These are phyloP conservation scores for Mesotaenium endlicherianum DNA, from an alignment of 139 green algal species.

Conservation along the genomic window DNA sequence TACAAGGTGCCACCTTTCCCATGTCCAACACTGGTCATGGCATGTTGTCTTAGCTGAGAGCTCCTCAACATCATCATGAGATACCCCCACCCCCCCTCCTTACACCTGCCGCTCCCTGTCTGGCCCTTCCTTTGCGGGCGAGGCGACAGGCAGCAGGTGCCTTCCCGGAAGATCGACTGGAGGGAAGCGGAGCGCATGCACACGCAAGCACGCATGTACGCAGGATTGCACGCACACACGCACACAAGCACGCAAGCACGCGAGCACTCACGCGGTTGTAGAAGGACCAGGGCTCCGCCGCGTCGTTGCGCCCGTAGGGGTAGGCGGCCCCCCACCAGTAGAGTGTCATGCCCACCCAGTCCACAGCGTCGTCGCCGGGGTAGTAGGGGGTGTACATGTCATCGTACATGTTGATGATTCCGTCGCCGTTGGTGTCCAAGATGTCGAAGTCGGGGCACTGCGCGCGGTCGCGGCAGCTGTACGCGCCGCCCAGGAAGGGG, in stretches of 20 bases:
- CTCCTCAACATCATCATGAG: too few relatives aligned
- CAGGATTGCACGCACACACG: too few relatives aligned
- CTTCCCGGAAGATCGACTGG: too few relatives aligned
- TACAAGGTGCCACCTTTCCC: too few relatives aligned
- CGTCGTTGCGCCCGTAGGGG: constrained; percentile 1
- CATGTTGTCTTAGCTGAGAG: too few relatives aligned
- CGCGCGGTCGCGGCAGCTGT: neutral
- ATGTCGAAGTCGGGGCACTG: neutral
- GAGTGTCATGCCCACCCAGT: constrained; percentile 19
- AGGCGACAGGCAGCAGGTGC: too few relatives aligned
- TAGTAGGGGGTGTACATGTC: constrained; percentile 30
- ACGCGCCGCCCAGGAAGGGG: constrained; percentile 1
- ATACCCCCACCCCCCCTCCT: too few relatives aligned
- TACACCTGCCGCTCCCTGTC: too few relatives aligned
- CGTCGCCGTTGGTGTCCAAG: constrained; percentile 17
- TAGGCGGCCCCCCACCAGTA: neutral
- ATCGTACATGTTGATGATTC: constrained; percentile 12
- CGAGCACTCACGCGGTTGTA: neutral
- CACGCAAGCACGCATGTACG: too few relatives aligned
- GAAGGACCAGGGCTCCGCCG: neutral
- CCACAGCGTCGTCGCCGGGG: neutral
- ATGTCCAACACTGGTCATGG: too few relatives aligned
- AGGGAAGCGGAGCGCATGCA: too few relatives aligned
- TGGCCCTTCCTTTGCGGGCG: too few relatives aligned
- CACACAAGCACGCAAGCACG: neutral